These are phyloP conservation scores for Globisporangium uncinulatum DNA, from an alignment of 352 stramenopile species.

Conservation along the genomic window DNA sequence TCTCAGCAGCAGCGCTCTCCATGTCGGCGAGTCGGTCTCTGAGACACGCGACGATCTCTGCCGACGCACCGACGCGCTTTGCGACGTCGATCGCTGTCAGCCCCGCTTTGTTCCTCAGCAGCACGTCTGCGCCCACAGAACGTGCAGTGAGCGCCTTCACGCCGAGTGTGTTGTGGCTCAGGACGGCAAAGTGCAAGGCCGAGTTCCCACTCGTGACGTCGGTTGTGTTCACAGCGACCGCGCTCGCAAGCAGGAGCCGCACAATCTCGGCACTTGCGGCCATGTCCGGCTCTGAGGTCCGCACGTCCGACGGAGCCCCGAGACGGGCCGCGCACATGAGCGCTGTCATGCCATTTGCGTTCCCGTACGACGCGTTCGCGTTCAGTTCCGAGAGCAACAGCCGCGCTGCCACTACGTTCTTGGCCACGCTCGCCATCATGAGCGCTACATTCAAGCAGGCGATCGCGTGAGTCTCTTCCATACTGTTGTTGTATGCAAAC, in stretches of 20 bases:
- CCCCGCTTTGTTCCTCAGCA: conserved; percentile 17
- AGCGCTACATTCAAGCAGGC: conserved; percentile 30
- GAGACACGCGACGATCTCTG: conserved; percentile 22
- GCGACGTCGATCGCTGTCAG: conserved; percentile 11
- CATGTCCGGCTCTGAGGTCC: conserved; percentile 25
- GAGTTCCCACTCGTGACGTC: conserved; percentile 48
- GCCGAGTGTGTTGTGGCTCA: conserved; percentile 46
- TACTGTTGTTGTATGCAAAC: background rate
- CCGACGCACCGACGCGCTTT: conserved; percentile 4
- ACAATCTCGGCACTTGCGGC: conserved; percentile 47
- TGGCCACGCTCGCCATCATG: conserved; percentile 84
- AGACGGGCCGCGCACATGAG: conserved; percentile 73
- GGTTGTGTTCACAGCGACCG: conserved; percentile 30
- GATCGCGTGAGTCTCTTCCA: background rate
- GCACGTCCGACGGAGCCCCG: conserved; percentile 20
- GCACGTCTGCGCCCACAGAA: conserved; percentile 1
- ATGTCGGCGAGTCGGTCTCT: conserved; percentile 13
- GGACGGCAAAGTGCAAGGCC: conserved; percentile 68
- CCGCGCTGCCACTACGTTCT: conserved; percentile 51
- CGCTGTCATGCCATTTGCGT: conserved; percentile 59
- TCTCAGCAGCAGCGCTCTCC: conserved; percentile 8
- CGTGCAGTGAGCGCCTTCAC: conserved; percentile 29
- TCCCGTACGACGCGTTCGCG: conserved; percentile 31
- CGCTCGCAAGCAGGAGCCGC: conserved; percentile 33
- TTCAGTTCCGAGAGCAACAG: conserved; percentile 37